Base-by-base conservation (phyloP, 257 asterid genomes). In the Euphrasia confusa region DNA sequence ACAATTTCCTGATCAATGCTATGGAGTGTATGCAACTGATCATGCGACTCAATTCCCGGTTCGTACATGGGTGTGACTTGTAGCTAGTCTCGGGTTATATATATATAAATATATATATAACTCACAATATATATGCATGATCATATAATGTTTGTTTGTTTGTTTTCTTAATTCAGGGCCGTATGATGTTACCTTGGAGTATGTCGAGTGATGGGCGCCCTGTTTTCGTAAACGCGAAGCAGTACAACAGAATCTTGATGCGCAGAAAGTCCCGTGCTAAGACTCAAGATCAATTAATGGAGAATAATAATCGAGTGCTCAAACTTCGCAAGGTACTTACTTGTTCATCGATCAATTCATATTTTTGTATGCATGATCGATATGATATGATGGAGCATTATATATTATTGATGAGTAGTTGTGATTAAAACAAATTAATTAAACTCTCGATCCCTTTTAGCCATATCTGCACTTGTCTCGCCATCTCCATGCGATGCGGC, bases 401-500 rank as follows among this genome's bases (percentile, higher is more conserved):
- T n/a, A n/a, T n/a, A n/a, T n/a, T n/a, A n/a, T n/a, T n/a, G n/a
- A n/a, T n/a, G n/a, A n/a, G n/a, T n/a, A n/a, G n/a, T n/a, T n/a
- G n/a, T n/a, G n/a, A n/a, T n/a, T n/a, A 9, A n/a, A 45, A 11
- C 17, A 11, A 13, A 21, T 21, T 21, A 21, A 10, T 13, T 12
- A 10, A 44, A 44, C n/a, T 44, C n/a, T 42, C 49, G n/a, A n/a
- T 12, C 49, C 14, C 49, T 42, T 44, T 0, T 79, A 85, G 90
- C 86, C 90, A 14, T 85, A 64, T 66, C 18, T 76, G 80, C 94
- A 83, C 73, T 64, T 64, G 54, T 83, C 90, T 2, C 90, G 90
- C 64, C 94, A 85, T 72, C 94, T 85, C 65, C 90, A 82, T 35
- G 90, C 90, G 14, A 63, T 71, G 87, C 85, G 90, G 30, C 81